Percentiles rank a stretch among this genome's conserved stretches.
These are phyloP conservation scores for Dalechampia spathulata DNA, from an alignment of 441 rosid genomes.

Conservation along the genomic window DNA sequence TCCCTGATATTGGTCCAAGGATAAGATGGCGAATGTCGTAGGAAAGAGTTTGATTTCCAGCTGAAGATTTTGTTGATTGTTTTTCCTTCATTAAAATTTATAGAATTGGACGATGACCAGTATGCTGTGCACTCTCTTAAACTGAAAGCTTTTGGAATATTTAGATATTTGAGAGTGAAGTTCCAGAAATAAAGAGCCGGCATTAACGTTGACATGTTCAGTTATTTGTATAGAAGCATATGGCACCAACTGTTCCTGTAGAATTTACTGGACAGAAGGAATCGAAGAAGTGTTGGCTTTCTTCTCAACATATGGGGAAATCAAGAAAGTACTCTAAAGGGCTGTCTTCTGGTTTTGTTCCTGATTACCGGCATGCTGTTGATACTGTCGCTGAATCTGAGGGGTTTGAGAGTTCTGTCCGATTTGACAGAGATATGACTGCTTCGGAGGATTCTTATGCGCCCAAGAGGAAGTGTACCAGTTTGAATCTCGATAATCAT, in stretches of 20 bases:
- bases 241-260: slow-evolving; percentile 65
- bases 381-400: slow-evolving; percentile 66
- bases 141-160: neutral
- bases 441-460: slow-evolving; percentile 56
- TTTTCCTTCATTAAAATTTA: too few species aligned
- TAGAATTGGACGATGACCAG: neutral
- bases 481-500: slow-evolving; percentile 39
- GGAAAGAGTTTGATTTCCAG: too few species aligned
- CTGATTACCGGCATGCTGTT: slow-evolving; percentile 49
- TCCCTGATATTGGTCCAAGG: too few species aligned
- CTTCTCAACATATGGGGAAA: slow-evolving; percentile 57
- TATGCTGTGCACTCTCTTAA: too few species aligned
- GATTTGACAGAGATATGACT: slow-evolving; percentile 41
- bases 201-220: slow-evolving; percentile 48
- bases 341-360: slow-evolving; percentile 52
- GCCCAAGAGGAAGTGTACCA: slow-evolving; percentile 51
- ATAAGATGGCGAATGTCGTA: too few species aligned
- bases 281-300: slow-evolving; percentile 28
- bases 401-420: slow-evolving; percentile 61
- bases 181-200: slow-evolving; percentile 11
- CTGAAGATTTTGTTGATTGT: too few species aligned
- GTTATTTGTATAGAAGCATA: slow-evolving; percentile 34
- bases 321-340: slow-evolving; percentile 62
- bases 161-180: neutral
- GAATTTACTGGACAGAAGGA: slow-evolving; percentile 49